phyloP scores from a whole-genome alignment of 495 filamentous ascomycete genomes.

The Oidiodendron maius region DNA sequence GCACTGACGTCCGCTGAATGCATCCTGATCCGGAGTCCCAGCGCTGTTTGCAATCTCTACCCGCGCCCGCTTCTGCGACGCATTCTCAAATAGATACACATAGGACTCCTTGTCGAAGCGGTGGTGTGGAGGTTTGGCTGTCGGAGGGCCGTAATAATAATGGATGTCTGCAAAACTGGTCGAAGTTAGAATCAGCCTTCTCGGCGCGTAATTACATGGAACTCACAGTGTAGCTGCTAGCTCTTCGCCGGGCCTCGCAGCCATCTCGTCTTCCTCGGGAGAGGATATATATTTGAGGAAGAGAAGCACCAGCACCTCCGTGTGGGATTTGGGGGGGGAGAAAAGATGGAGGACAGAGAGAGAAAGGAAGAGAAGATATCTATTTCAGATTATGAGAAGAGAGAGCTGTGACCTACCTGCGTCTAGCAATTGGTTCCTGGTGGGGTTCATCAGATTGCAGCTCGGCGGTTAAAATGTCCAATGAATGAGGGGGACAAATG shows the following conservation, averaged over 20 bases:
- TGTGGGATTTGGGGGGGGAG: too few species aligned
- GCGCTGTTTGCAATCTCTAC: conserved; percentile 86
- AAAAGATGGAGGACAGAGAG: not conserved
- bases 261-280: conserved; percentile 45
- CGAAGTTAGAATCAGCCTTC: conserved; percentile 1
- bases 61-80: conserved; percentile 57
- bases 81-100: conserved; percentile 78
- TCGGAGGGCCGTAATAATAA: conserved; percentile 76
- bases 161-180: conserved; percentile 81
- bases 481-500: too few species aligned
- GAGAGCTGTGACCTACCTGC: too few species aligned
- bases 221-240: conserved; percentile 74
- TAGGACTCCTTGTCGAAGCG: conserved; percentile 88
- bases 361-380: not conserved
- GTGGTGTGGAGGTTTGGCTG: conserved; percentile 67
- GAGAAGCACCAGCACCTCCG: not conserved
- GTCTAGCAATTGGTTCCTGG: too few species aligned
- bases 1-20: conserved; percentile 75
- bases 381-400: too few species aligned
- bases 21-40: conserved; percentile 82
- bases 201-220: not conserved
- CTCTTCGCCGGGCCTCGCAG: conserved; percentile 71
- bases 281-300: not conserved
- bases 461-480: too few species aligned
- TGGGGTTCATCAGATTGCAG: too few species aligned